Base-by-base conservation (phyloP, 257 asterid genomes). In the Penstemon barbatus region DNA sequence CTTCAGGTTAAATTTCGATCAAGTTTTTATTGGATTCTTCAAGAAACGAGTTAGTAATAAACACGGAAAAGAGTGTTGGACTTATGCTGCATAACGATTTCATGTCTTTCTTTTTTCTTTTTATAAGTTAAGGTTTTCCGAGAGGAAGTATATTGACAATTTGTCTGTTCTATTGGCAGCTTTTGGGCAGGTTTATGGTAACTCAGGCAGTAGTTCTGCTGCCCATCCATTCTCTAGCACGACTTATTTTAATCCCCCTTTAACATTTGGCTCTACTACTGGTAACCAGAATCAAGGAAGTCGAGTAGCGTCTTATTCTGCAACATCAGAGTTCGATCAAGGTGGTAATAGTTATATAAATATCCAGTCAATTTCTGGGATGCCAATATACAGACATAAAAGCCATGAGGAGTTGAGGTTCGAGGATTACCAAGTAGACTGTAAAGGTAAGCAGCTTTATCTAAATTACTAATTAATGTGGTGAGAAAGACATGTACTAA, bases 361-460 rank as follows among this genome's bases (percentile, higher is more conserved):
- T 38, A 9, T 78, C 4, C 62, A 39, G 46, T 78, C 82, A 18
- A 69, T 78, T 8, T 78, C 73, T 13, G 78, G 74, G 6, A 73
- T 64, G 79, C 71, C 65, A 39, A 1, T 43, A 40, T 65, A 69
- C 78, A 15, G 33, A 40, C 48, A 65, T 62, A 73, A 25, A 73
- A 69, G 79, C 56, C 82, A 78, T 33, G 82, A 73, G 50, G 82
- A 65, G 70, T 64, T 73, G 69, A 73, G 82, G 63, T 59, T 12
- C 7, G 72, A 73, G 42, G 75, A 77, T 59, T 69, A 73, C 25
- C 58, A 43, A 61, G 41, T 44, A 63, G 3, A 8, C 15, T 65
- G 49, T 11, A 68, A 71, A 72, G 78, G 78, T 66, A 71, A 44
- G 41, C 57, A 3, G 10, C 4, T n/a, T 6, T 60, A 40, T 7